Evolutionary conservation across 2,329 filamentous ascomycete genomes (phyloP).

Genomic region (Biscogniauxia marginata): DNA sequence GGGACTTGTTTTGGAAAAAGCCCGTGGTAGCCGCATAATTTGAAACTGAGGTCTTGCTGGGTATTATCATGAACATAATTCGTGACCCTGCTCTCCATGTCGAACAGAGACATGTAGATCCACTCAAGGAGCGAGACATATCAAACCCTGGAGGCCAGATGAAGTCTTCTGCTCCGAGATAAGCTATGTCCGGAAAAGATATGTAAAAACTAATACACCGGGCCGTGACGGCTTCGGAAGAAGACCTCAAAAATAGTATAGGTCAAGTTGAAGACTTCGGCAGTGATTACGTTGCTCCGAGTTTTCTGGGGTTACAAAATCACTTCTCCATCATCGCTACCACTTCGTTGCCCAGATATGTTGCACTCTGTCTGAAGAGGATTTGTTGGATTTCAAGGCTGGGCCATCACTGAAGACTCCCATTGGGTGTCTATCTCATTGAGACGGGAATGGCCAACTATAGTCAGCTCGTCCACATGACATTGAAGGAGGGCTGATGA

Average conservation of each 20-base stretch:
- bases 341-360: background rate
- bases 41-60: background rate
- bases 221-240: background rate
- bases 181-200: background rate
- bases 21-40: background rate
- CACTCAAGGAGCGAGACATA: background rate
- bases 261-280: background rate
- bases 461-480: background rate
- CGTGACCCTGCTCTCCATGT: background rate
- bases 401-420: background rate
- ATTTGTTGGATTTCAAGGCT: background rate
- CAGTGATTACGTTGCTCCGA: background rate
- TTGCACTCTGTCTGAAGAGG: background rate
- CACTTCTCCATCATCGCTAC: background rate
- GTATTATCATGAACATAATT: background rate
- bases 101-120: background rate
- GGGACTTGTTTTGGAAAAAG: background rate
- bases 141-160: background rate
- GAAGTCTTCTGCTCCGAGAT: background rate
- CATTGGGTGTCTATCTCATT: background rate
- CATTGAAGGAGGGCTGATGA: background rate
- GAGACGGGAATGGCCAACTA: background rate
- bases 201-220: background rate
- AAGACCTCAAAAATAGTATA: background rate
- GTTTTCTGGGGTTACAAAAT: background rate